Conservation (phyloP, 768 basidiomycete genomes). For the Podaxis rugospora region DNA sequence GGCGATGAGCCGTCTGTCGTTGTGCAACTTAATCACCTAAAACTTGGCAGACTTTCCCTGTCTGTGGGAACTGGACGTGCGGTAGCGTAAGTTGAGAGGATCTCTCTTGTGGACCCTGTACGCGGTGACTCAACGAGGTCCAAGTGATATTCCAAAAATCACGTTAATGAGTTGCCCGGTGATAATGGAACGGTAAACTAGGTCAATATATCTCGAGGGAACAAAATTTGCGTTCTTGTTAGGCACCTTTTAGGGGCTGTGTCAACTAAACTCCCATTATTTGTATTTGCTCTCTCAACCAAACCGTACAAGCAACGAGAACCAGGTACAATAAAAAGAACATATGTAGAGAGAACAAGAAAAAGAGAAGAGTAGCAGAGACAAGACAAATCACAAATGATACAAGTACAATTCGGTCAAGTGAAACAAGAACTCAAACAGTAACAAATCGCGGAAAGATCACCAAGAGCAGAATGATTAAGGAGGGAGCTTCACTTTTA, state of each 20-base stretch:
- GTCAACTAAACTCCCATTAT: no score
- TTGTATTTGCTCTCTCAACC: no score
- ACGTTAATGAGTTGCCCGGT: no score
- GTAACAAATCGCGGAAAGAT: neutral
- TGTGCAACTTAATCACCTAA: neutral
- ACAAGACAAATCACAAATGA: neutral
- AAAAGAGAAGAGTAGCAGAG: neutral
- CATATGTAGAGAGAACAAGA: neutral
- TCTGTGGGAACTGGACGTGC: constrained; percentile 9
- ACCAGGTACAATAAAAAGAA: neutral
- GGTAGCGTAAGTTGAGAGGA: neutral
- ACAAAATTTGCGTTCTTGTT: no score
- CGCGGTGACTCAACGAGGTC: no score
- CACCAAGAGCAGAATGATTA: neutral
- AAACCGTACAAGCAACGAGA: neutral
- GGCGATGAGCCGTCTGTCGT: constrained; percentile 2
- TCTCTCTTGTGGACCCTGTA: no score
- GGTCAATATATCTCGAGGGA: no score
- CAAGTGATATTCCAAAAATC: no score
- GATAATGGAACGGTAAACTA: no score
- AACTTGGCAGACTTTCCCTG: neutral
- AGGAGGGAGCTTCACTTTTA: neutral
- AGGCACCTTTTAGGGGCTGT: no score
- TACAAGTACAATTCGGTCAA: neutral
- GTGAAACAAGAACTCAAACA: neutral